Evolutionary conservation across 352 stramenopile genomes (phyloP), one percentile per base, ranked within the genome.

Genomic region (Globisporangium nunn): DNA sequence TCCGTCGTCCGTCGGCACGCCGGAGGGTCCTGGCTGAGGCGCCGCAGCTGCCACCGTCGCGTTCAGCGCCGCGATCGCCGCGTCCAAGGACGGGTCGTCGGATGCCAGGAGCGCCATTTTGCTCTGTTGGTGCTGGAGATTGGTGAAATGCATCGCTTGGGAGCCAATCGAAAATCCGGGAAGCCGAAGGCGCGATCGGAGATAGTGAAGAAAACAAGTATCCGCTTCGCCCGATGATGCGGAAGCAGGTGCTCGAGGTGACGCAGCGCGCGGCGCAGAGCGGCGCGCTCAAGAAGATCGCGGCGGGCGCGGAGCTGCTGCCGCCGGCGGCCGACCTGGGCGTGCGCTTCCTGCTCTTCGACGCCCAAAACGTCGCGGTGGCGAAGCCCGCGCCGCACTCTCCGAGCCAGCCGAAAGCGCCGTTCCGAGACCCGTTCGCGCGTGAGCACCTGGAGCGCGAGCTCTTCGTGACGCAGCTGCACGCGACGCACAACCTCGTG

Each of bases 401-500:
- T 23, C 35, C 64, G 18, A 35, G 29, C 8, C 17, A 30, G 28
- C 23, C 33, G 14, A 31, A 43, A 8, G 67, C 70, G 52, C 57
- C 56, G 45, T 89, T 89, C 58, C 72, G 70, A 52, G 76, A 93
- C 56, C 81, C 83, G 37, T 93, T 93, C 56, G 76, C 75, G 6
- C 74, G 83, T 52, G 77, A 89, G 49, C 72, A 88, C 48, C 59
- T 91, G 15, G 83, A 93, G 57, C 56, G 70, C 29, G 83, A 91
- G 54, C 57, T 93, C 8, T 87, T 90, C 41, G 58, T 93, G 23
- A 61, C 65, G 30, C 71, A 76, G 47, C 58, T 93, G 31, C 69
- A 89, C 53, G 77, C 62, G 47, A 84, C 78, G 30, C 81, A 93
- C 67, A 88, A 89, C 66, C 70, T 93, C 54, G 71, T 91, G 54